Conservation (phyloP, 257 asterid genomes). For the Solanum tacnaense region DNA sequence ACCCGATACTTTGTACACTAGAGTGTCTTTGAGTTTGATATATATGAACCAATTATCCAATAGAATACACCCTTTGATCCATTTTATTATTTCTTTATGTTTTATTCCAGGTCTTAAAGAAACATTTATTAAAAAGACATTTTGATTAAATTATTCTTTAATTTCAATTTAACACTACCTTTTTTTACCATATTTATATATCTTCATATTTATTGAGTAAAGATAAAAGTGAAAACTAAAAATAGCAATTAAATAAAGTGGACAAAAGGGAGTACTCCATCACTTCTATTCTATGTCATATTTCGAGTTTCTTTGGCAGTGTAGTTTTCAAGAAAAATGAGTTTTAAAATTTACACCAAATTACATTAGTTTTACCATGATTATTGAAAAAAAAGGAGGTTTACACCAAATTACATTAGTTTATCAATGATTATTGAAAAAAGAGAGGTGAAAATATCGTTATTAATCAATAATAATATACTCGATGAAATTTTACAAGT, state of each 20-base stretch:
- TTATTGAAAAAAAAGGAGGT: too few species aligned
- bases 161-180: not conserved
- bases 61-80: not conserved
- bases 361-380: too few species aligned
- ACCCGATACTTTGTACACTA: too few species aligned
- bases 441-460: not conserved
- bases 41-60: not conserved
- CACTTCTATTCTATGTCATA: not conserved
- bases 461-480: too few species aligned
- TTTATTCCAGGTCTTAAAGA: not conserved
- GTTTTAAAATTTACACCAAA: too few species aligned
- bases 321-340: not conserved
- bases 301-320: not conserved
- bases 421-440: not conserved
- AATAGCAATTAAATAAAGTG: too few species aligned
- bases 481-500: too few species aligned
- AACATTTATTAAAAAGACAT: not conserved
- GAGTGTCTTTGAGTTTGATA: too few species aligned
- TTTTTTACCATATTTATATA: not conserved
- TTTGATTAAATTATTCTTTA: not conserved
- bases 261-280: not conserved
- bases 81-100: too few species aligned
- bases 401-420: not conserved
- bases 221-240: too few species aligned
- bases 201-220: too few species aligned